Conservation (phyloP, 768 basidiomycete species). For the Paxillus rubicundulus region DNA sequence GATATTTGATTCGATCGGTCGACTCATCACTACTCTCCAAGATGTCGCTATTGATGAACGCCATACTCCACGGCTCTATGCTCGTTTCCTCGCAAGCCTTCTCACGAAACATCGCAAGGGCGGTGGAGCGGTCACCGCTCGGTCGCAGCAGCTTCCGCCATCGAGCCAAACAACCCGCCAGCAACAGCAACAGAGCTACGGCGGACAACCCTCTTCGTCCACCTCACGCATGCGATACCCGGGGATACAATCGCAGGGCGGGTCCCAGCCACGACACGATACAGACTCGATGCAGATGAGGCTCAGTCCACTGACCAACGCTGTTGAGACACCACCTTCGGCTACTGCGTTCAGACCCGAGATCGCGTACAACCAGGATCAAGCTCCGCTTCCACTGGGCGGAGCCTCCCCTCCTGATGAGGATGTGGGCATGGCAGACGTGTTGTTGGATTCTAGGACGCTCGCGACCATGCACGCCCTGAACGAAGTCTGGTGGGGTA, state of each 20-base stretch:
- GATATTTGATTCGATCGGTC: slow-evolving; percentile 69
- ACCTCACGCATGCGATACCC: slow-evolving; percentile 24
- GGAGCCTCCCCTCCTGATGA: neutral
- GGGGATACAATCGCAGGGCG: slow-evolving; percentile 10
- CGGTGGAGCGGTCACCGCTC: slow-evolving; percentile 52
- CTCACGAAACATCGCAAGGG: slow-evolving; percentile 69
- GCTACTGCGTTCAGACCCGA: slow-evolving; percentile 32
- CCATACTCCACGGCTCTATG: slow-evolving; percentile 78
- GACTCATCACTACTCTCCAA: slow-evolving; percentile 67
- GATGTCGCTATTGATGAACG: slow-evolving; percentile 79
- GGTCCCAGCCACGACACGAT: slow-evolving; percentile 18
- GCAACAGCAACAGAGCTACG: slow-evolving; percentile 14
- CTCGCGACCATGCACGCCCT: slow-evolving; percentile 73
- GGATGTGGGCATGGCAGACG: slow-evolving; percentile 26
- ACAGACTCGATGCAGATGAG: slow-evolving; percentile 32
- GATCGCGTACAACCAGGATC: slow-evolving; percentile 41
- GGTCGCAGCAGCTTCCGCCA: slow-evolving; percentile 50
- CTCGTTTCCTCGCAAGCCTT: slow-evolving; percentile 74
- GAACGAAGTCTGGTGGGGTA: slow-evolving; percentile 71
- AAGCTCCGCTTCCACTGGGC: slow-evolving; percentile 38
- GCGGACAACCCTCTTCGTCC: slow-evolving; percentile 29
- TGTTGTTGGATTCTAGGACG: slow-evolving; percentile 46
- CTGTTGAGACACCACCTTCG: neutral
- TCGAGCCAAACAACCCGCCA: slow-evolving; percentile 31
- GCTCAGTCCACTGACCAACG: slow-evolving; percentile 10